Base-by-base conservation (phyloP, 2,329 filamentous ascomycete species). In the Trichoderma sp. region DNA sequence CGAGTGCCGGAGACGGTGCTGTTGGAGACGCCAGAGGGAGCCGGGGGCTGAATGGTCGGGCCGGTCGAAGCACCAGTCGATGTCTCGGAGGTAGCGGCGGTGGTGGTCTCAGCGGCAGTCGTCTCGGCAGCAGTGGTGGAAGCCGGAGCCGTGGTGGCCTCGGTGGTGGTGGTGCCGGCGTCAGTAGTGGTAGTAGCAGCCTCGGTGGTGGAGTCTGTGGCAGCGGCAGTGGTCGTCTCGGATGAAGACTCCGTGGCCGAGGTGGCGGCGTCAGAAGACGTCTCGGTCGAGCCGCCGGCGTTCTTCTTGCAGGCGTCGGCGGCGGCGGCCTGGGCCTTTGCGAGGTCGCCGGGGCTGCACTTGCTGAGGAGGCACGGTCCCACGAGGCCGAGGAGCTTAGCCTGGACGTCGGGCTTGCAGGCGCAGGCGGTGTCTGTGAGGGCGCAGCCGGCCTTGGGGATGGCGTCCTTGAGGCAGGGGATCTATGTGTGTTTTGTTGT, bases 361-460 rank as follows among this genome's bases (percentile, higher is more conserved):
- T 73, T 72, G 26, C 70, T 67, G 66, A 73, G 64, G 54, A 78
- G 65, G 70, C 78, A 80, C 19, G 71, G 65, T 14, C 72, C 63
- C 63, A 76, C 72, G 51, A 73, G 65, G 43, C 69, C 63, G 24
- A 68, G 62, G 41, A 79, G 73, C 66, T 72, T 69, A 45, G 64
- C 65, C 71, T 78, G 75, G 63, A 72, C 77, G 2, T 65, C 67
- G 17, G 73, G n/a, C 28, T 72, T 69, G 72, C 80, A 82, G 69
- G 75, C 74, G 72, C 80, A 82, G 58, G 69, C 71, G 10, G 74
- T 71, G 67, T 81, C 78, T 57, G 67, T 67, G 68, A 76, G 66
- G 4, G 67, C 44, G 71, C 79, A 81, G 70, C 77, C 77, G 52
- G 74, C 72, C 66, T 74, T 66, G 61, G 71, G 66, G 67, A 82